Evolutionary conservation across 2,329 filamentous ascomycete species (phyloP), one percentile per base, ranked within the genome.

Genomic region (Exophiala calicioides): DNA sequence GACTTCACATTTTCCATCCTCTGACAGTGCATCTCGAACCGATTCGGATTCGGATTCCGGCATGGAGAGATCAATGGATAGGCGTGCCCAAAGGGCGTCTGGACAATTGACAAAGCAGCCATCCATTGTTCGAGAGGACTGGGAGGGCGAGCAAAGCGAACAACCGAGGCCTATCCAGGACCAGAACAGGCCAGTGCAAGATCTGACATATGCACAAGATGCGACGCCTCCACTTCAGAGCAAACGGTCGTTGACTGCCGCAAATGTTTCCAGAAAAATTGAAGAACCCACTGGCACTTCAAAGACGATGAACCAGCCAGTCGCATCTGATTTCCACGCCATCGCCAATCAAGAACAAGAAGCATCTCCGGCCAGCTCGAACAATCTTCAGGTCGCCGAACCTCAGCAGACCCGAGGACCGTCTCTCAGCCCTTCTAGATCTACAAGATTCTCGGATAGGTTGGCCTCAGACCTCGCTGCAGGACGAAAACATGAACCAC

Each of bases 361-460:
- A 40, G 16, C 46, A 19, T 15, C 37, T 4, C 32, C 40, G 20
- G 39, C 20, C 16, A 19, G 43, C 4, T 19, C 27, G 13, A 39
- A 16, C 13, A 49, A 32, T 37, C 48, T 49, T 20, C 42, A 54
- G 32, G 41, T 51, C 2, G 27, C 40, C 12, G 39, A 51, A 21
- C 47, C 38, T n/a, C 41, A 32, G 12, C 23, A 33, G 16, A 20
- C 18, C 12, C 29, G 67, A 37, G 65, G 69, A 8, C 60, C 67
- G 3, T 74, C 68, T 10, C 60, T 74, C 41, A 80, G 77, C 52
- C 79, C 79, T 8, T 72, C 72, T 8, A 71, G 80, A 47, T 76
- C 74, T 35, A 75, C 80, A 9, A 78, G 77, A 34, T 84, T 84
- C 55, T 78, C 78, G 0, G 64, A 71, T 16, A 71, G 73, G 33